Evolutionary conservation across 441 rosid species (phyloP).

Genomic region (California macrophylla): DNA sequence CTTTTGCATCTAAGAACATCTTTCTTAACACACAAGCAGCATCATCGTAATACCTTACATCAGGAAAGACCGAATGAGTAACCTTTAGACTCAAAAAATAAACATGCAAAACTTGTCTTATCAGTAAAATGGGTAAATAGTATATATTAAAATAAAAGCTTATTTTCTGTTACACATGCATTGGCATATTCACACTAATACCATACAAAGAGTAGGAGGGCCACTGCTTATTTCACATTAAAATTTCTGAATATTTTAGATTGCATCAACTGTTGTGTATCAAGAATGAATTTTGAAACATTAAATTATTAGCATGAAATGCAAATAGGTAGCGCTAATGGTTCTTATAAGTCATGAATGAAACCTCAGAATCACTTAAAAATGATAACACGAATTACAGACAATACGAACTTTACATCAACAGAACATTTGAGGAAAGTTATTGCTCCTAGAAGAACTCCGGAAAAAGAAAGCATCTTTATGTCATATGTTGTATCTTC

Average conservation of each 20-base stretch:
- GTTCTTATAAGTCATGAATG: neutral
- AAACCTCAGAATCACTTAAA: neutral
- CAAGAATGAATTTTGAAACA: neutral
- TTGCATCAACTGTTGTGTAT: neutral
- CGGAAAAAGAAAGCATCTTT: neutral
- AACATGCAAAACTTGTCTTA: slow-evolving; percentile 4
- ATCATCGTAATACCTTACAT: slow-evolving; percentile 85
- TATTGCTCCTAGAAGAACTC: neutral
- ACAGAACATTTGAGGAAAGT: neutral
- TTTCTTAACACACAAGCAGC: slow-evolving; percentile 96
- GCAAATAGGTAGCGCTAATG: neutral
- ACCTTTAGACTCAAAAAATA: slow-evolving; percentile 10
- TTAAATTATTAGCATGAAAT: neutral
- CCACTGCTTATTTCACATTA: neutral
- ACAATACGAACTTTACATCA: neutral
- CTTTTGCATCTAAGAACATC: slow-evolving; percentile 96
- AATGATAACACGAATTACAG: neutral
- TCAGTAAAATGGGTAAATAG: neutral
- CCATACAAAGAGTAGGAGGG: neutral
- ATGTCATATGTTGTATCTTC: neutral
- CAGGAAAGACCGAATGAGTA: slow-evolving; percentile 17
- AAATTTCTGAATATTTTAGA: neutral
- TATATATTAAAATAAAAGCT: neutral
- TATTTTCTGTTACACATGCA: neutral
- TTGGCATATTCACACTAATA: neutral